Percentiles rank a stretch among this genome's conserved stretches.
phyloP scores from a whole-genome alignment of 2,329 filamentous ascomycete species.

The Xylariaceae sp. region DNA sequence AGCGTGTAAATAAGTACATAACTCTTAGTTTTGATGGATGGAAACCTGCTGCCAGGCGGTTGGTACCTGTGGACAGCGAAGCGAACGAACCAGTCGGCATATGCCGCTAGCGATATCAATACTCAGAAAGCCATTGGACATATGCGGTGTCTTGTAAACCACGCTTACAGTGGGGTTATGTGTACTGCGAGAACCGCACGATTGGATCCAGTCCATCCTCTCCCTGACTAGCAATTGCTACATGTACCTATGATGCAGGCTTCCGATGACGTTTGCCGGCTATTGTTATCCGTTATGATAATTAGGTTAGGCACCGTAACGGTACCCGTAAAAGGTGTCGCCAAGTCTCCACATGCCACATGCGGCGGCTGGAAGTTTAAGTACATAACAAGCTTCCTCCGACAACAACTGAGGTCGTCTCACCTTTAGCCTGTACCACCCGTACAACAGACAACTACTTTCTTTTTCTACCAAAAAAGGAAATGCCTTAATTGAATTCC shows the following conservation, averaged over 20 bases:
- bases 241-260: neutral
- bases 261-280: neutral
- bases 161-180: neutral
- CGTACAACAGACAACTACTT: too few species aligned
- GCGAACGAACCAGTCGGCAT: neutral
- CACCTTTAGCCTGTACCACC: too few species aligned
- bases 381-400: neutral
- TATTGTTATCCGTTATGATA: neutral
- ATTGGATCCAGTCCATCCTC: neutral
- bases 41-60: neutral
- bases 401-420: too few species aligned
- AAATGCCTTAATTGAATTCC: conserved; percentile 1
- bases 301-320: too few species aligned
- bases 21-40: neutral
- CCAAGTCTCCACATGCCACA: neutral
- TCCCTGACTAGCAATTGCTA: neutral
- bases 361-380: neutral
- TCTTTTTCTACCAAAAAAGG: too few species aligned
- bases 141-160: too few species aligned
- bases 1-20: too few species aligned
- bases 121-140: neutral
- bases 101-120: neutral
- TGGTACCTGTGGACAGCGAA: neutral
- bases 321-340: neutral
- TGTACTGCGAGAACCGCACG: neutral